Evolutionary conservation across 2,329 filamentous ascomycete genomes (phyloP).

Genomic region (Colletotrichum tanaceti): DNA sequence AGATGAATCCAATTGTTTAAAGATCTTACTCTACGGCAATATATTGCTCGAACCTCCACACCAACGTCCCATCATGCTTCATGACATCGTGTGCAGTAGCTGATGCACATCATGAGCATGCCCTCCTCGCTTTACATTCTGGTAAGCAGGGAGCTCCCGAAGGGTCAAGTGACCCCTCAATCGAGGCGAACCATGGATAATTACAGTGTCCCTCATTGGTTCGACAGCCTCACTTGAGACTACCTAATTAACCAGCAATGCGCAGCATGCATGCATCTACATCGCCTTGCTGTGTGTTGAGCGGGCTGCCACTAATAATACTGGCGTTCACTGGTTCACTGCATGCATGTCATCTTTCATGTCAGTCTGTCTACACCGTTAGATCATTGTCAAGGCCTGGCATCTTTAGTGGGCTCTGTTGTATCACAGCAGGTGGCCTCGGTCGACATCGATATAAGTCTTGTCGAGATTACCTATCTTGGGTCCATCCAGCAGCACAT

Average conservation of each 20-base stretch:
- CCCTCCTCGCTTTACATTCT: not conserved
- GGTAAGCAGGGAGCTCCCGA: not conserved
- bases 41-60: not conserved
- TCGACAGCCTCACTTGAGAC: not conserved
- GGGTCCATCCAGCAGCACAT: no score
- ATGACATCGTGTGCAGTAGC: not conserved
- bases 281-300: not conserved
- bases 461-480: not conserved
- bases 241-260: no score
- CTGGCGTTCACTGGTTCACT: not conserved
- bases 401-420: no score
- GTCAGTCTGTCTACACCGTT: no score
- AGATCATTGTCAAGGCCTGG: not conserved
- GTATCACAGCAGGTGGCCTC: not conserved
- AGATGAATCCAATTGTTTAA: not conserved
- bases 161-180: not conserved
- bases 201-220: not conserved
- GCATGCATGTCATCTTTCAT: not conserved
- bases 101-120: not conserved
- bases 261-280: not conserved
- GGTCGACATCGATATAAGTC: not conserved
- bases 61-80: not conserved
- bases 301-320: not conserved
- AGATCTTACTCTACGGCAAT: not conserved
- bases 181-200: not conserved